A percentile compares a stretch with the other conserved stretches of the same genome.
Conservation (phyloP, 2,329 filamentous ascomycete species). For the Aspergillus costaricaensis region DNA sequence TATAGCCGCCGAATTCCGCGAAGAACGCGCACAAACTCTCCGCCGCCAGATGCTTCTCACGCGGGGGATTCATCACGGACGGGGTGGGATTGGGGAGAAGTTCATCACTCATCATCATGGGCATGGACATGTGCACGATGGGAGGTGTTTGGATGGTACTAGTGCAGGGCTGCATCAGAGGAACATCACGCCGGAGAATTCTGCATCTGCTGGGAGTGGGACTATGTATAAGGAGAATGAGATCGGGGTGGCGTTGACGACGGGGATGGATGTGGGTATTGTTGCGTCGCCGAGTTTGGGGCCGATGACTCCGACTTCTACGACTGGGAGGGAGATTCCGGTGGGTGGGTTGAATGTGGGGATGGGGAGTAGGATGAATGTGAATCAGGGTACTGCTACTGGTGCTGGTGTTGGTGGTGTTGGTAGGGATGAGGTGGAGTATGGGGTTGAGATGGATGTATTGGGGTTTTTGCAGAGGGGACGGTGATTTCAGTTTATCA, state of each 20-base stretch:
- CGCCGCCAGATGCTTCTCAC: conserved; percentile 11
- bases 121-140: too few relatives aligned
- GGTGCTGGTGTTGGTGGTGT: neutral
- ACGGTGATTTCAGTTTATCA: neutral
- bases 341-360: neutral
- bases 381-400: neutral
- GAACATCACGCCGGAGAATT: too few relatives aligned
- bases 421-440: neutral
- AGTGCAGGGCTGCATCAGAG: too few relatives aligned
- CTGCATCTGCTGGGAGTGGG: too few relatives aligned
- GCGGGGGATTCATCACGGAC: conserved; percentile 24
- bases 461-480: neutral
- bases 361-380: neutral
- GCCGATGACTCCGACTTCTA: neutral
- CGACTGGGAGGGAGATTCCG: too few relatives aligned
- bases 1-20: conserved; percentile 30
- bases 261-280: neutral
- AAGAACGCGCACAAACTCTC: conserved; percentile 25
- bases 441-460: conserved; percentile 10
- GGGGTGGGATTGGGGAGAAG: conserved; percentile 30
- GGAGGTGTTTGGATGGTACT: too few relatives aligned
- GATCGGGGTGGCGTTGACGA: conserved; percentile 17
- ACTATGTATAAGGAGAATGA: neutral
- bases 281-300: neutral
- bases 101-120: neutral